Conservation (phyloP, 192 early-diverging fungal species). For the Backusella tuberculispora region DNA sequence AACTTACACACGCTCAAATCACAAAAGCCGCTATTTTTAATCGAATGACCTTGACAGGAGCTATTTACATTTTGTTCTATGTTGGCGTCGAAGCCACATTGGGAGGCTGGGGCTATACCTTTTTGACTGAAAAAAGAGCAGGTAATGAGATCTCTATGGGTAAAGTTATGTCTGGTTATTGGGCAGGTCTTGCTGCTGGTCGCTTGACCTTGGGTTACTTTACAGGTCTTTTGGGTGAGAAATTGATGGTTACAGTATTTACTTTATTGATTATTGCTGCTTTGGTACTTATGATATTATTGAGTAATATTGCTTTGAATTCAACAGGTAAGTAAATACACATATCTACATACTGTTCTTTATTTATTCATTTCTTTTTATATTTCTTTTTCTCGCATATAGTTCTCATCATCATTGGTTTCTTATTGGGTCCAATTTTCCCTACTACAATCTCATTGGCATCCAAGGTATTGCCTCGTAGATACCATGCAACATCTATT, state of each 20-base stretch:
- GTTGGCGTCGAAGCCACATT: conserved; percentile 40
- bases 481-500: conserved; percentile 32
- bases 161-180: conserved; percentile 38
- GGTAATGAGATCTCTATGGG: conserved; percentile 34
- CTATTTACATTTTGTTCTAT: conserved; percentile 36
- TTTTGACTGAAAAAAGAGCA: conserved; percentile 28
- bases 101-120: conserved; percentile 41
- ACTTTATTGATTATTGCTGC: neutral
- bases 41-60: conserved; percentile 24
- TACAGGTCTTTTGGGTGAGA: conserved; percentile 36
- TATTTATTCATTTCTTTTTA: neutral
- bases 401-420: conserved; percentile 25
- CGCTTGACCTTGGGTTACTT: conserved; percentile 38
- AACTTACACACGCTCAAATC: neutral
- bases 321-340: conserved; percentile 20
- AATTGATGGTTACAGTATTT: conserved; percentile 27
- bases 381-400: neutral
- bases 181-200: conserved; percentile 40
- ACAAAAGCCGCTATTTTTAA: conserved; percentile 19
- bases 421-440: conserved; percentile 31
- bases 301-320: conserved; percentile 16
- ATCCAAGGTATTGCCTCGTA: conserved; percentile 28
- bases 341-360: neutral
- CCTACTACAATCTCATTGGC: conserved; percentile 36
- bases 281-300: neutral